phyloP scores from a whole-genome alignment of 75 land plant genomes.

The Picea glauca region DNA sequence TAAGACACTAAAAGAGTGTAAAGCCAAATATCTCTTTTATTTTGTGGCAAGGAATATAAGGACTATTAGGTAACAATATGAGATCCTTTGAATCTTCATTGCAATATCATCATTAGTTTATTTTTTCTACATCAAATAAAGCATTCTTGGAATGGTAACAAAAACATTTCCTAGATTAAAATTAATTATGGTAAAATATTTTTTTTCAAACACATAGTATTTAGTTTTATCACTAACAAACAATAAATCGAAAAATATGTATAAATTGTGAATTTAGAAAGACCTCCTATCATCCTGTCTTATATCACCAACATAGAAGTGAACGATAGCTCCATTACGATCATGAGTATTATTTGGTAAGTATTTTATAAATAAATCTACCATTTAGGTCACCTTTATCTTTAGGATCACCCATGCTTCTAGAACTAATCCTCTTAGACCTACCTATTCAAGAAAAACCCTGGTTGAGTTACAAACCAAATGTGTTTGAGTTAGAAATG shows the following conservation, averaged over 20 bases:
- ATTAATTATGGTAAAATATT: too few relatives aligned
- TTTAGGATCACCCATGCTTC: slow-evolving; percentile 35
- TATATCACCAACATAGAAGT: slow-evolving; percentile 81
- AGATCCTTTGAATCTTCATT: slow-evolving; percentile 51
- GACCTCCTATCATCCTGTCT: slow-evolving; percentile 53
- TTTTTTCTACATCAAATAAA: slow-evolving; percentile 24
- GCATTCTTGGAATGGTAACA: not conserved
- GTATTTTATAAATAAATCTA: slow-evolving; percentile 81
- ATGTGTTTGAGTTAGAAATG: not conserved
- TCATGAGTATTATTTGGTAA: slow-evolving; percentile 87
- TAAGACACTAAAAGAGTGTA: slow-evolving; percentile 90
- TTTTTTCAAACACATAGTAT: too few relatives aligned
- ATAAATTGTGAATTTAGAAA: too few relatives aligned
- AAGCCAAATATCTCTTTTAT: slow-evolving; percentile 92
- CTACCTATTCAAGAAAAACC: slow-evolving; percentile 31
- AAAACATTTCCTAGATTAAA: too few relatives aligned
- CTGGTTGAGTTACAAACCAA: not conserved
- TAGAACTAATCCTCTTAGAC: slow-evolving; percentile 38
- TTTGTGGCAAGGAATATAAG: slow-evolving; percentile 94
- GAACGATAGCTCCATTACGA: slow-evolving; percentile 79
- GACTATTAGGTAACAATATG: slow-evolving; percentile 78
- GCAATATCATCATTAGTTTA: slow-evolving; percentile 50
- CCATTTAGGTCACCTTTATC: slow-evolving; percentile 53
- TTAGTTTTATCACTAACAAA: too few relatives aligned
- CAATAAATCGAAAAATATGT: too few relatives aligned